Conservation (phyloP, 148 eudicot species). For the Mesembryanthemum crystallinum region DNA sequence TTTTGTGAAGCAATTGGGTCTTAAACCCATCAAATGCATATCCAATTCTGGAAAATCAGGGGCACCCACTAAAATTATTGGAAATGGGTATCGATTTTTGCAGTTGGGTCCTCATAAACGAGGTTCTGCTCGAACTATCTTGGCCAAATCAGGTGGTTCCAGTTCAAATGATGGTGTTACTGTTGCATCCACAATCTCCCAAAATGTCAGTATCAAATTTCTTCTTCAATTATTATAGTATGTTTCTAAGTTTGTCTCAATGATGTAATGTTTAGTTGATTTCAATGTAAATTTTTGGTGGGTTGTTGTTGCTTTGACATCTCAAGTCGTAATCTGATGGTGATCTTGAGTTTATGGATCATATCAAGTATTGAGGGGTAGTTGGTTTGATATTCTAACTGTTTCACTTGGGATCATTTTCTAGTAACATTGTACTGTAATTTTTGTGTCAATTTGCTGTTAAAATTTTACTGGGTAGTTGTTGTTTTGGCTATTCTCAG, state of each 20-base stretch:
- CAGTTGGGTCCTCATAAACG: conserved; percentile 36
- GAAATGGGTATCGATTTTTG: conserved; percentile 32
- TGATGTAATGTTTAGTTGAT: background rate
- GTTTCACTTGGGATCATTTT: background rate
- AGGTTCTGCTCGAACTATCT: conserved; percentile 24
- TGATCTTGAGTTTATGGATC: background rate
- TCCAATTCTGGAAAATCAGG: conserved; percentile 23
- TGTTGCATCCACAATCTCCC: conserved; percentile 36
- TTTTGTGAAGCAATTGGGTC: background rate
- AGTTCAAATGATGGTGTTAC: conserved; percentile 23
- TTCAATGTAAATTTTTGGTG: background rate
- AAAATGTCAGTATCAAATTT: conserved; percentile 36
- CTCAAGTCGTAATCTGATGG: background rate
- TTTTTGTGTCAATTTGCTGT: background rate
- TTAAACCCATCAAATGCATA: conserved; percentile 23
- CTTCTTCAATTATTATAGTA: conserved; percentile 8
- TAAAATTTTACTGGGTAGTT: background rate
- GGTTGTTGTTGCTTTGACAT: background rate
- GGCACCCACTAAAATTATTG: conserved; percentile 30
- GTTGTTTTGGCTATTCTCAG: background rate
- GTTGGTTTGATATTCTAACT: background rate
- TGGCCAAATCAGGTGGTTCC: conserved; percentile 44
- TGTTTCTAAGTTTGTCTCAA: background rate
- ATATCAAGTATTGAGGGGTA: too few relatives aligned
- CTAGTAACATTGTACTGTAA: background rate